These are phyloP conservation scores for Cercophora samala DNA, from an alignment of 495 filamentous ascomycete genomes.

Conservation along the genomic window DNA sequence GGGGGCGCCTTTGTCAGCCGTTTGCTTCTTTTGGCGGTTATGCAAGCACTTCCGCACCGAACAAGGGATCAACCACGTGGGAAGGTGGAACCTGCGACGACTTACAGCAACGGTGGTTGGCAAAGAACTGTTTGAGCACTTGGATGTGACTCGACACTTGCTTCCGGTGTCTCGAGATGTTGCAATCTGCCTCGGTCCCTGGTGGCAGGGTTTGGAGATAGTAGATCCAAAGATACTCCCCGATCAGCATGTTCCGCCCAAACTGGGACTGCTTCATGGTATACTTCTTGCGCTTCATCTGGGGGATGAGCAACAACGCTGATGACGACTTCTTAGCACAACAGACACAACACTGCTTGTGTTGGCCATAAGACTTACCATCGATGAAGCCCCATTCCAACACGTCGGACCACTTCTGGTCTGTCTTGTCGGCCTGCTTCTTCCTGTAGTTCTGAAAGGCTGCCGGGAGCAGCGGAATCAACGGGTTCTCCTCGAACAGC, in stretches of 20 bases:
- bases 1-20: slow-evolving; percentile 10
- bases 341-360: background rate
- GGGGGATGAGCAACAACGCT: slow-evolving; percentile 79
- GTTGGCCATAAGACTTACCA: slow-evolving; percentile 54
- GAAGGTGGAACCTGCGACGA: slow-evolving; percentile 16
- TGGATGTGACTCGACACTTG: slow-evolving; percentile 97
- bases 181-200: slow-evolving; percentile 30
- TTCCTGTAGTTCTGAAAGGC: slow-evolving; percentile 68
- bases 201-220: slow-evolving; percentile 41
- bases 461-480: slow-evolving; percentile 46
- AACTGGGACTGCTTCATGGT: slow-evolving; percentile 66
- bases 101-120: slow-evolving; percentile 38
- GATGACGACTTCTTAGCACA: slow-evolving; percentile 13
- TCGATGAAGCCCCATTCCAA: slow-evolving; percentile 87
- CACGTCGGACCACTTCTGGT: slow-evolving; percentile 71
- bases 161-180: slow-evolving; percentile 61
- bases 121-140: slow-evolving; percentile 78
- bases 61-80: slow-evolving; percentile 11
- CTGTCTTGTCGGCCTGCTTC: slow-evolving; percentile 56
- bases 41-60: slow-evolving; percentile 12
- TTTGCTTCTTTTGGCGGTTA: slow-evolving; percentile 11
- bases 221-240: slow-evolving; percentile 67
- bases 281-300: slow-evolving; percentile 78
- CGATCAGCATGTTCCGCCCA: slow-evolving; percentile 90
- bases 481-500: slow-evolving; percentile 44